phyloP scores from a whole-genome alignment of 2,329 filamentous ascomycete species.

The Diaporthe capsici region DNA sequence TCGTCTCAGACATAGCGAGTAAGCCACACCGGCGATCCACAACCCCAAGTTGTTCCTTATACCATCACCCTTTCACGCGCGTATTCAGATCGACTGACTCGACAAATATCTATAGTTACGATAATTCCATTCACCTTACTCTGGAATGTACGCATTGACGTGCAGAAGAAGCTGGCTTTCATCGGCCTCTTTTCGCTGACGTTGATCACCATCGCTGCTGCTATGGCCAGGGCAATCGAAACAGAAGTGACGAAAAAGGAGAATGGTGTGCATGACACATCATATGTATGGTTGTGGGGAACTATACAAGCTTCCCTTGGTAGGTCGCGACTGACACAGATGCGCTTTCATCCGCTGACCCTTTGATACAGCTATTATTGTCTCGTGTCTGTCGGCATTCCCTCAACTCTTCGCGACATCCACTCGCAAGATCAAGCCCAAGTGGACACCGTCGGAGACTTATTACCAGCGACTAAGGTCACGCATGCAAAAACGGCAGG shows the following conservation, averaged over 20 bases:
- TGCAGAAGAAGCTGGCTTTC: constrained; percentile 48
- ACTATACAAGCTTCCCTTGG: constrained; percentile 6
- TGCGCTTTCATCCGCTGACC: neutral
- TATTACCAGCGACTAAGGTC: constrained; percentile 6
- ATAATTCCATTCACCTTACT: constrained; percentile 36
- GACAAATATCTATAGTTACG: neutral
- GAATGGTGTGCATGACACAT: neutral
- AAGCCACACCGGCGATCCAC: neutral
- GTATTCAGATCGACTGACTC: neutral
- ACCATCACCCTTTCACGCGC: neutral
- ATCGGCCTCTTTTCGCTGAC: constrained; percentile 19
- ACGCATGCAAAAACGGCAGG: neutral
- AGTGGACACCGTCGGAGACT: constrained; percentile 11
- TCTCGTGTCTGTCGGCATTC: constrained; percentile 20
- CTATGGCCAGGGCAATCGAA: constrained; percentile 2
- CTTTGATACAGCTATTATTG: neutral
- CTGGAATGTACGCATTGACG: constrained; percentile 51
- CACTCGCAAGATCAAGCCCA: neutral
- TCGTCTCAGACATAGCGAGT: constrained; percentile 1
- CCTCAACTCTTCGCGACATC: constrained; percentile 9
- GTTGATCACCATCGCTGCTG: constrained; percentile 8
- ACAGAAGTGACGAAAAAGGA: neutral
- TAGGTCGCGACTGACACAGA: neutral
- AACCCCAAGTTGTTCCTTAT: neutral
- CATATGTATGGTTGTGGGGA: neutral